Evolutionary conservation across 768 basidiomycete species (phyloP).

Genomic region (Mycena belliarum): DNA sequence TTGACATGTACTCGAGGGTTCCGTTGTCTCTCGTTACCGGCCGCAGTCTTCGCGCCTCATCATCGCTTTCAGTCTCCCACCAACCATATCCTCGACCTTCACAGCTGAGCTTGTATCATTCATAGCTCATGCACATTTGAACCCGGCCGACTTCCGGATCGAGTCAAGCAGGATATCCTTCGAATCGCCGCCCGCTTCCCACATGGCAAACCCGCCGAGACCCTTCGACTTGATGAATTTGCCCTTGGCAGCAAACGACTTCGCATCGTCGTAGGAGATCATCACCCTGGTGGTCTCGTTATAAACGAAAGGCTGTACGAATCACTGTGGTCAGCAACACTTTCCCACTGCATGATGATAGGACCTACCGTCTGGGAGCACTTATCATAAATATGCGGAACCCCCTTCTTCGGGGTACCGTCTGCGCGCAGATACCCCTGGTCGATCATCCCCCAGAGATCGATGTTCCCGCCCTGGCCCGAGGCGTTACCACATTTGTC

Average conservation of each 20-base stretch:
- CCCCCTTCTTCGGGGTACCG: constrained; percentile 48
- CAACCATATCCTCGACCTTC: no score
- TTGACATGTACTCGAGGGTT: no score
- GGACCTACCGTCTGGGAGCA: constrained; percentile 73
- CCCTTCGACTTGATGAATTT: constrained; percentile 52
- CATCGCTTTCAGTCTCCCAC: no score
- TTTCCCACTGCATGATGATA: background rate
- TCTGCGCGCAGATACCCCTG: constrained; percentile 52
- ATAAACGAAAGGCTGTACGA: constrained; percentile 43
- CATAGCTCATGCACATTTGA: no score
- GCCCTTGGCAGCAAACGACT: constrained; percentile 66
- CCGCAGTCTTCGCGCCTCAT: no score
- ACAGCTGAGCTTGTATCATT: no score
- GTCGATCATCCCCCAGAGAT: constrained; percentile 62
- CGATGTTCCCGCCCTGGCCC: constrained; percentile 50
- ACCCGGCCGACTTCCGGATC: constrained; percentile 12
- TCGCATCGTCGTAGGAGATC: constrained; percentile 69
- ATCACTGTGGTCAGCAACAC: no score
- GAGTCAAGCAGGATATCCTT: constrained; percentile 14
- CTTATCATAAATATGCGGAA: constrained; percentile 58
- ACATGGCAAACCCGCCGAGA: constrained; percentile 66
- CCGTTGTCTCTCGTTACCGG: no score
- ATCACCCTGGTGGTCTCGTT: constrained; percentile 50
- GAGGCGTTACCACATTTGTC: constrained; percentile 52
- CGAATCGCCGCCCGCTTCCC: constrained; percentile 33